phyloP scores from a whole-genome alignment of 208 protist species.

The Trypanosoma vivax region DNA sequence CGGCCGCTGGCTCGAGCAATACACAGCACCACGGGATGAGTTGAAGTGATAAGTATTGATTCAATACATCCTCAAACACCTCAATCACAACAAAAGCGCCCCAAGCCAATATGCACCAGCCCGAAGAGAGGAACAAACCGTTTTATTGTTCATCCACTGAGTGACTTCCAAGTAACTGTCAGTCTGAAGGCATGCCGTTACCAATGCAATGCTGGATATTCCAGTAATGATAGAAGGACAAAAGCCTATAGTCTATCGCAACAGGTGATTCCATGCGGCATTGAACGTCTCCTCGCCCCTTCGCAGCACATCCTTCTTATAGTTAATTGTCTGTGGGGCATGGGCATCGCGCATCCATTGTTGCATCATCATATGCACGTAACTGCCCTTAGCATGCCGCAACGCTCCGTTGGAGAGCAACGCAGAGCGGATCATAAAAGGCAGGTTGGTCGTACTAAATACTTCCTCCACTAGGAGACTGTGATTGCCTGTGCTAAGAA shows the following conservation, averaged over 20 bases:
- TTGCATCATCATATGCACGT: constrained; percentile 65
- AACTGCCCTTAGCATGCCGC: constrained; percentile 37
- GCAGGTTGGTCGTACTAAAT: constrained; percentile 62
- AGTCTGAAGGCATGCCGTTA: too few relatives aligned
- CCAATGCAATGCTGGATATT: neutral
- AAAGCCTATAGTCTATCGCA: neutral
- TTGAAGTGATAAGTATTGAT: too few relatives aligned
- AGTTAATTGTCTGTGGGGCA: constrained; percentile 63
- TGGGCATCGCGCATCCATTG: constrained; percentile 76
- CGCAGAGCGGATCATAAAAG: constrained; percentile 49
- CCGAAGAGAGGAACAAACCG: too few relatives aligned
- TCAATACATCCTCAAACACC: too few relatives aligned
- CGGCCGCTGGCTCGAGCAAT: too few relatives aligned
- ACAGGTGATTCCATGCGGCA: constrained; percentile 13
- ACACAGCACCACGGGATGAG: too few relatives aligned
- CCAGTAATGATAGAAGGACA: constrained; percentile 4
- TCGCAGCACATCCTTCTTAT: constrained; percentile 46
- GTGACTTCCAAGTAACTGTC: too few relatives aligned
- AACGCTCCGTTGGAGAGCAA: constrained; percentile 75
- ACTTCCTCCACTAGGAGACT: constrained; percentile 51
- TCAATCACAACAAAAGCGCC: too few relatives aligned
- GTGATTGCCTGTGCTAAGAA: constrained; percentile 30
- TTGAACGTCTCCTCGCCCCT: constrained; percentile 38
- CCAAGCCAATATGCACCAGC: too few relatives aligned
- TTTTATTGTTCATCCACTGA: too few relatives aligned